phyloP scores from a whole-genome alignment of 805 yeast genomes.

The Pichia ethanolica region DNA sequence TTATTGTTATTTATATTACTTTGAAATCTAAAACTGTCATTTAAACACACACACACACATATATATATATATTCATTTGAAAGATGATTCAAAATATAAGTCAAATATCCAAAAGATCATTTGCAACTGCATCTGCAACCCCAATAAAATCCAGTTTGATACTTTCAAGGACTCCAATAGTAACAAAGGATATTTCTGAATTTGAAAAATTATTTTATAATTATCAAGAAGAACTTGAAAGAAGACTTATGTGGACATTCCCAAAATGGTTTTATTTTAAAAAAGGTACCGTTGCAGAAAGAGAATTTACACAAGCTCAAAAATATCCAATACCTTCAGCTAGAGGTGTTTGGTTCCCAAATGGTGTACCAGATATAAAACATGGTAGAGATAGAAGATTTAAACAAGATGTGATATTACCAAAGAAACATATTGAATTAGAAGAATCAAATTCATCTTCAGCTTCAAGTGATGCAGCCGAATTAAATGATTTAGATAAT shows the following conservation, averaged over 20 bases:
- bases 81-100: not conserved
- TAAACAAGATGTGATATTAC: slow-evolving; percentile 73
- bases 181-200: slow-evolving; percentile 66
- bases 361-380: slow-evolving; percentile 78
- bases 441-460: slow-evolving; percentile 10
- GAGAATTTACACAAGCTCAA: slow-evolving; percentile 68
- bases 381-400: slow-evolving; percentile 83
- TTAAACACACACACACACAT: no score
- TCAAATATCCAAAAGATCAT: slow-evolving; percentile 2
- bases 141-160: slow-evolving; percentile 3
- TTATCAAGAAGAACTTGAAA: slow-evolving; percentile 81
- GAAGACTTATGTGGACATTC: slow-evolving; percentile 94
- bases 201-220: slow-evolving; percentile 71
- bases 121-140: slow-evolving; percentile 8
- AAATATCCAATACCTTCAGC: slow-evolving; percentile 65
- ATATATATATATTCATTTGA: no score
- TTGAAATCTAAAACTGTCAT: no score
- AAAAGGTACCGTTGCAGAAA: slow-evolving; percentile 83
- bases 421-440: slow-evolving; percentile 36
- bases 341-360: slow-evolving; percentile 70
- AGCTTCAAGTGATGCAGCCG: slow-evolving; percentile 6
- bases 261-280: slow-evolving; percentile 90
- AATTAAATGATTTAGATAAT: slow-evolving; percentile 38
- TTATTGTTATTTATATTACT: no score
- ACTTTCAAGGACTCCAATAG: slow-evolving; percentile 76